These are phyloP conservation scores for Cyclospora cayetanensis DNA, from an alignment of 169 alveolate species.

Conservation along the genomic window DNA sequence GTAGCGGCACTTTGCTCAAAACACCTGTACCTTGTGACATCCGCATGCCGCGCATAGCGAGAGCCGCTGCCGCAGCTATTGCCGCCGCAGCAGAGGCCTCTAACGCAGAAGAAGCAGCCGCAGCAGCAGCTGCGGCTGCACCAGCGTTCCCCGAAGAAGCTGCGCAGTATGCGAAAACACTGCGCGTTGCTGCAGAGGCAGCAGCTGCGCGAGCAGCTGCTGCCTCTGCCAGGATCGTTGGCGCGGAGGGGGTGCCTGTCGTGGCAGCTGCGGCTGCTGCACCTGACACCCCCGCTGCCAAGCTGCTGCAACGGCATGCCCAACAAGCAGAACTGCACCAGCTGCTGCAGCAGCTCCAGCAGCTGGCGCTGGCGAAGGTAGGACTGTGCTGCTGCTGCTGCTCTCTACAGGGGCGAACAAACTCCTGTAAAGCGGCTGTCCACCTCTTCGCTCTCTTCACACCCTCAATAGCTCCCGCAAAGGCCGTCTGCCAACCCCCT, in stretches of 20 bases:
- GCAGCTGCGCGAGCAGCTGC: conserved; percentile 39
- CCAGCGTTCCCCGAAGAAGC: background rate
- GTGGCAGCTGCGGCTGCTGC: conserved; percentile 55
- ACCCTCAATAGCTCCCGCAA: too few relatives aligned
- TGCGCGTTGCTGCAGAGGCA: background rate
- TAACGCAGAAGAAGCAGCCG: conserved; percentile 26
- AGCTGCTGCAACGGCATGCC: background rate
- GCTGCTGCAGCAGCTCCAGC: conserved; percentile 40
- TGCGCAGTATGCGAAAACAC: background rate
- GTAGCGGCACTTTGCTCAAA: conserved; percentile 15
- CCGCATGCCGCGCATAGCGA: conserved; percentile 4
- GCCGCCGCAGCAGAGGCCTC: conserved; percentile 16
- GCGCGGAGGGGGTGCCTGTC: background rate
- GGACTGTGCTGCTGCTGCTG: background rate
- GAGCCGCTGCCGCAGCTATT: conserved; percentile 46
- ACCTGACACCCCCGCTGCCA: background rate
- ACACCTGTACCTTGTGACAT: background rate
- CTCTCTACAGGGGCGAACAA: too few relatives aligned
- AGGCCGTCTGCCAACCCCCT: too few relatives aligned
- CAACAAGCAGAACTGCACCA: background rate
- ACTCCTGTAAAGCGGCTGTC: too few relatives aligned
- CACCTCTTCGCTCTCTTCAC: too few relatives aligned
- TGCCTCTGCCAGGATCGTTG: background rate
- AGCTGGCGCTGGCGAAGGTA: background rate
- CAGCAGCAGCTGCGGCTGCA: conserved; percentile 19